Evolutionary conservation across 441 rosid genomes (phyloP).

Genomic region (Eutrema salsugineum): DNA sequence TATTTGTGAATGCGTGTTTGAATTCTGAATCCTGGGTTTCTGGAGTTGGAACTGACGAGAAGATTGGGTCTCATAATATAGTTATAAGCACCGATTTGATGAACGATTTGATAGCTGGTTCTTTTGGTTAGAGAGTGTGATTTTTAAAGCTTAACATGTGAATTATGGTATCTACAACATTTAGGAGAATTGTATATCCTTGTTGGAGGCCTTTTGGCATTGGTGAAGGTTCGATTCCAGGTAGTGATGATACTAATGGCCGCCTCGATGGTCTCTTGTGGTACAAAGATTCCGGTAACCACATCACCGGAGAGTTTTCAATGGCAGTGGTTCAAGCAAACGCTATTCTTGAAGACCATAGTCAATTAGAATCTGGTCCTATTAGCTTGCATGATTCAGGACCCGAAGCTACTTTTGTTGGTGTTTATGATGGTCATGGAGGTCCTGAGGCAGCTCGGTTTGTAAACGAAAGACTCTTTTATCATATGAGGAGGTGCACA

Average conservation of each 20-base stretch:
- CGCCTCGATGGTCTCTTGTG: conserved; percentile 75
- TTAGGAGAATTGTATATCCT: conserved; percentile 67
- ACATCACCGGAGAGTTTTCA: conserved; percentile 73
- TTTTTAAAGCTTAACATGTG: conserved; percentile 36
- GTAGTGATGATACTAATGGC: conserved; percentile 48
- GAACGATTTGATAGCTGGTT: conserved; percentile 62
- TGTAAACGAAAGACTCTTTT: conserved; percentile 65
- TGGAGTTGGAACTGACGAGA: conserved; percentile 43
- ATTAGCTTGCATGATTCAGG: conserved; percentile 65
- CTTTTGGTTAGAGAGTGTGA: conserved; percentile 48
- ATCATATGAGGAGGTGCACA: conserved; percentile 57
- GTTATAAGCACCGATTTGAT: conserved; percentile 37
- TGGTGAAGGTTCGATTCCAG: conserved; percentile 59
- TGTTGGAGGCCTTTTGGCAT: conserved; percentile 84
- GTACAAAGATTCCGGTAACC: conserved; percentile 77
- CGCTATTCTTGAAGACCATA: conserved; percentile 64
- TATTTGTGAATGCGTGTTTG: conserved; percentile 53
- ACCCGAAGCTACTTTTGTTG: conserved; percentile 88
- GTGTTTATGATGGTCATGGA: conserved; percentile 98
- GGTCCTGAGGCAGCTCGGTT: conserved; percentile 86
- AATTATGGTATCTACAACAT: conserved; percentile 73
- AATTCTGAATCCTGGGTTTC: conserved; percentile 47
- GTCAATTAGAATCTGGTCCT: conserved; percentile 93
- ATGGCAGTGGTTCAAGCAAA: conserved; percentile 98
- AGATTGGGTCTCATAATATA: conserved; percentile 35